Percentiles rank a stretch among this genome's conserved stretches.
Evolutionary conservation across 2,329 filamentous ascomycete species (phyloP).

Genomic region (Cephalotrichum gorgonifer): DNA sequence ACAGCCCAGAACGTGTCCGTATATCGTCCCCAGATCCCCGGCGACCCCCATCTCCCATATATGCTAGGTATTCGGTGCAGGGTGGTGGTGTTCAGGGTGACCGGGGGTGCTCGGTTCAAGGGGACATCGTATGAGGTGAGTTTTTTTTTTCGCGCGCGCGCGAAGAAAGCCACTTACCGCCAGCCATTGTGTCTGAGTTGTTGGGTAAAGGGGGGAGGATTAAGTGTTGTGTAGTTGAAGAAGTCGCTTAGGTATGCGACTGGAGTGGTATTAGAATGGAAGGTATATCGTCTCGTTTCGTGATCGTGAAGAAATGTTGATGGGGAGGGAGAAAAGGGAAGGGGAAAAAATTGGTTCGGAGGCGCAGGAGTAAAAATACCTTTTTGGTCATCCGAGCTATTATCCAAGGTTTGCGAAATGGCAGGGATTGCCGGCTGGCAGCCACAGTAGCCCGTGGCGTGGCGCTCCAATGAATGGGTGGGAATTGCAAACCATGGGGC

Average conservation of each 20-base stretch:
- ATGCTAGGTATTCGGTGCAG: background rate
- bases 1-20: background rate
- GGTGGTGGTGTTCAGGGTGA: background rate
- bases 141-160: too few relatives aligned
- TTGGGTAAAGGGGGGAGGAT: background rate
- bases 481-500: background rate
- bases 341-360: constrained; percentile 12
- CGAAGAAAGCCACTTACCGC: constrained; percentile 25
- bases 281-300: background rate
- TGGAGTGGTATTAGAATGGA: constrained; percentile 2
- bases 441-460: background rate
- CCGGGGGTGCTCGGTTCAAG: background rate
- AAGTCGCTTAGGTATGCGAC: constrained; percentile 11
- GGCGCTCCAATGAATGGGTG: background rate
- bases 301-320: background rate
- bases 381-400: too few relatives aligned
- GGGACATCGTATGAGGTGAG: background rate
- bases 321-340: background rate
- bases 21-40: background rate
- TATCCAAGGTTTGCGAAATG: too few relatives aligned
- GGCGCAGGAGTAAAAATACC: constrained; percentile 2
- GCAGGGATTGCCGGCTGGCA: background rate
- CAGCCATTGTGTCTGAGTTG: constrained; percentile 27
- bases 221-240: constrained; percentile 8
- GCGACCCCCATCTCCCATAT: background rate